Conservation (phyloP, 1,139 yeast species). For the Lodderomyces jiufengensis region DNA sequence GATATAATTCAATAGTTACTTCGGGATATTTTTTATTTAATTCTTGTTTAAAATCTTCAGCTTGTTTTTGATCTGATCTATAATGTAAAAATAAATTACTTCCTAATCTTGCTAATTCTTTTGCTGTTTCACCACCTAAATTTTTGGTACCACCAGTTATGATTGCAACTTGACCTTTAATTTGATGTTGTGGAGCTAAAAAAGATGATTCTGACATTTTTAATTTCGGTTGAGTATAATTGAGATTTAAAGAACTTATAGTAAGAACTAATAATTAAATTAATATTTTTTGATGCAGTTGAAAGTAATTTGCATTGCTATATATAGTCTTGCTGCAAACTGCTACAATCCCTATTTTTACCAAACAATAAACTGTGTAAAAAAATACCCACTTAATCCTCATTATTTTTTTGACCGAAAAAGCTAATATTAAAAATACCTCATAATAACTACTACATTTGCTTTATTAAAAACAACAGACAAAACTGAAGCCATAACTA, state of each 20-base stretch:
- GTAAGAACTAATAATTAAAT: not conserved
- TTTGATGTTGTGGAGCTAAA: slow-evolving; percentile 9
- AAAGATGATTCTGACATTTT: slow-evolving; percentile 5
- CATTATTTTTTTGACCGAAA: too few species aligned
- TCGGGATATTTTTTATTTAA: slow-evolving; percentile 28
- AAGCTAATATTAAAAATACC: too few species aligned
- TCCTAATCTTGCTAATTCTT: slow-evolving; percentile 55
- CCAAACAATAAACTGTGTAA: too few species aligned
- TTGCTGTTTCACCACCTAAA: slow-evolving; percentile 57
- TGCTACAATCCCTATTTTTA: too few species aligned
- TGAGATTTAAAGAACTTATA: not conserved
- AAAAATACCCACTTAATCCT: too few species aligned
- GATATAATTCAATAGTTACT: slow-evolving; percentile 42
- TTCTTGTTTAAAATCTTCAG: slow-evolving; percentile 39
- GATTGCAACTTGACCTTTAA: slow-evolving; percentile 49
- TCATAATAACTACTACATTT: too few species aligned
- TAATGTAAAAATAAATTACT: slow-evolving; percentile 54
- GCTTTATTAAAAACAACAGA: too few species aligned
- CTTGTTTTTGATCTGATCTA: slow-evolving; percentile 44
- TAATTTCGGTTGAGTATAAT: not conserved
- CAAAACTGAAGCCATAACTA: too few species aligned
- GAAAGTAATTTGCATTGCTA: not conserved
- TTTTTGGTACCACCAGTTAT: slow-evolving; percentile 68
- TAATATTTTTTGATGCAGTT: not conserved
- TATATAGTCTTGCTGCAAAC: not conserved